Evolutionary conservation across 805 yeast genomes (phyloP).

Genomic region (Wickerhamiella brachini): DNA sequence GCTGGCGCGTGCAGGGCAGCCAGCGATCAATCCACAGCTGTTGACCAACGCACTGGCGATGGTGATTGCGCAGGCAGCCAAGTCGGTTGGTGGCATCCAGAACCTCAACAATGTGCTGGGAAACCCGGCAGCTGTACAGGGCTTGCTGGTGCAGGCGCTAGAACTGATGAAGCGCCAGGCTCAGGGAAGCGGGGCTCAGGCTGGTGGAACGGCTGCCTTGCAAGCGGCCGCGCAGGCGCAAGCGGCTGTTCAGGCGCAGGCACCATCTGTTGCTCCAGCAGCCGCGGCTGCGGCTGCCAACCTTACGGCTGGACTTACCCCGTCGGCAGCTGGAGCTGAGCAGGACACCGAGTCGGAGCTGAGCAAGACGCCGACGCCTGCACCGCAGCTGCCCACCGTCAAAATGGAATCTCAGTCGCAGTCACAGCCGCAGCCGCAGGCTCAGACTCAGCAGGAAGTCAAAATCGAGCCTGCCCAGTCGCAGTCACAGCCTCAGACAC

Average conservation of each 20-base stretch:
- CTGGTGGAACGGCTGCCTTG: background rate
- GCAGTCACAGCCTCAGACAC: no score
- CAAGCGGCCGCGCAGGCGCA: background rate
- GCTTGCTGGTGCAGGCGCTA: conserved; percentile 10
- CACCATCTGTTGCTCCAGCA: background rate
- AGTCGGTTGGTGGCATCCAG: conserved; percentile 32
- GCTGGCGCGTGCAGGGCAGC: conserved; percentile 62
- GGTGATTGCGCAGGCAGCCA: conserved; percentile 84
- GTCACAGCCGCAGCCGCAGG: no score
- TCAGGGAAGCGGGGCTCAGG: background rate
- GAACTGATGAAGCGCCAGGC: conserved; percentile 7
- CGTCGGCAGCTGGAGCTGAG: conserved; percentile 3
- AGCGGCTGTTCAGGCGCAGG: background rate
- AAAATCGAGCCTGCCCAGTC: no score
- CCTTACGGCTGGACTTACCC: conserved; percentile 4
- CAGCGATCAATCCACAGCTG: conserved; percentile 60
- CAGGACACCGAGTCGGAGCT: background rate
- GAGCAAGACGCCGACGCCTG: background rate
- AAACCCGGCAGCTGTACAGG: conserved; percentile 7
- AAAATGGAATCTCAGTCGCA: no score
- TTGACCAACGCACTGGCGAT: conserved; percentile 85
- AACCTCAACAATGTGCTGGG: conserved; percentile 13
- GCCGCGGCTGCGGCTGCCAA: background rate
- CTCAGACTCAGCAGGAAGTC: no score
- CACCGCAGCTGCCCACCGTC: conserved; percentile 12